Conservation (phyloP, 1,139 yeast genomes). For the Nakaseomyces sp. region DNA sequence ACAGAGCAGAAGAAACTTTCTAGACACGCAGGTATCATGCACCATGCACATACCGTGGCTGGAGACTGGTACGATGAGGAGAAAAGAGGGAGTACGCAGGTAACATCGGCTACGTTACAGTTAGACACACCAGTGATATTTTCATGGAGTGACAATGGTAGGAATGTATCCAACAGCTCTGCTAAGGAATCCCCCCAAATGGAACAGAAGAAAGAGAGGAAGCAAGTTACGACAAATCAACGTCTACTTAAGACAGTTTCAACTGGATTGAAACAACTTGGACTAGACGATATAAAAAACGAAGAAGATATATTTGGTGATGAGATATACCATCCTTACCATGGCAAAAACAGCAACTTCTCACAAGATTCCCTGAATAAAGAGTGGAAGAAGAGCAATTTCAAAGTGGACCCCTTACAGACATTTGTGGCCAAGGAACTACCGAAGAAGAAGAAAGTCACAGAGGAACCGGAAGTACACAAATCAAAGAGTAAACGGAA, state of each 20-base stretch:
- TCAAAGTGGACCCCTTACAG: constrained; percentile 27
- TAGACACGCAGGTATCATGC: constrained; percentile 4
- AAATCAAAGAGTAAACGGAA: constrained; percentile 15
- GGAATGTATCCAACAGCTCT: neutral
- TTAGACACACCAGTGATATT: constrained; percentile 22
- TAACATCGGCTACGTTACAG: constrained; percentile 12
- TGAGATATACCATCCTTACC: constrained; percentile 6
- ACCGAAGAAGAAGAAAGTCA: constrained; percentile 17
- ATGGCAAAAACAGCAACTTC: constrained; percentile 3
- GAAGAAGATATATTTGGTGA: neutral
- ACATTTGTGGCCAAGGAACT: constrained; percentile 23
- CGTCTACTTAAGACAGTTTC: constrained; percentile 14
- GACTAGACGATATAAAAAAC: neutral
- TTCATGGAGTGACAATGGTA: constrained; percentile 21
- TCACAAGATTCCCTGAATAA: constrained; percentile 6
- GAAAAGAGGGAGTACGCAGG: constrained; percentile 10
- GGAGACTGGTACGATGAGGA: constrained; percentile 22
- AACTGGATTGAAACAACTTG: constrained; percentile 9
- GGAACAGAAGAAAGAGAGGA: neutral
- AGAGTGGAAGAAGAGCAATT: constrained; percentile 12
- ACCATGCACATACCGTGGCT: constrained; percentile 11
- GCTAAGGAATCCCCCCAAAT: neutral
- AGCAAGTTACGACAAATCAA: constrained; percentile 14
- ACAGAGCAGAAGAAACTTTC: neutral
- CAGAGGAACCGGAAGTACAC: constrained; percentile 8